Base-by-base conservation (phyloP, 2,329 filamentous ascomycete species). In the Arthroderma uncinatum region DNA sequence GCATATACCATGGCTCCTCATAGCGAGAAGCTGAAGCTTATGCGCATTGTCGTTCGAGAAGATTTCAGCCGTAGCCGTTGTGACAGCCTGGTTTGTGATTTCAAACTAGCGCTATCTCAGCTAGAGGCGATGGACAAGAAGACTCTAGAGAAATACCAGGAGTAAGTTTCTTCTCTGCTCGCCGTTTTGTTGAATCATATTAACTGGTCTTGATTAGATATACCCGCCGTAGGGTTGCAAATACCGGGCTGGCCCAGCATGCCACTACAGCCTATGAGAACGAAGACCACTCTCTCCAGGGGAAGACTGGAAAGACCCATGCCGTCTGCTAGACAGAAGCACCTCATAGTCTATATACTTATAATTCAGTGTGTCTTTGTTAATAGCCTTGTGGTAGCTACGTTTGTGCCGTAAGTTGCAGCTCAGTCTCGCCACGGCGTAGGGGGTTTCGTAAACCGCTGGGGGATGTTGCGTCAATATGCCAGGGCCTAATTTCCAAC, bases 1-100 rank as follows among this genome's bases (percentile, higher is more conserved):
- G 92, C 92, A 0, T 97, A 97, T 74, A 97, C 91, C 39, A 96
- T 96, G 92, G 92, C 92, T 0, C 91, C 91, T 16, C 80, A 95
- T 69, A 90, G 88, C 16, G 78, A 88, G 57, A 77, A 83, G 62
- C 79, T 96, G 67, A 94, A 95, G 79, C 85, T 97, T 81, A 83
- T 96, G 77, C 85, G 92, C 37, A 83, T 96, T 3, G 92, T 97
- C 0, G 88, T 96, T 3, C 83, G 92, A 54, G 92, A 96, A 73
- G 92, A 96, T 73, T 96, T 97, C 65, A 87, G 83, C 50, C 84
- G 86, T 70, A 83, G 79, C 63, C 81, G 91, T 39, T 95, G 89
- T 67, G 90, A 97, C 67, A 77, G 82, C 8, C 77, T 97, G 34
- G 77, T 96, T 60, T 65, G 70, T 25, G 91, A 96, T 68, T 83